phyloP scores from a whole-genome alignment of 768 basidiomycete genomes.

The Lepiota brunneoincarnata region DNA sequence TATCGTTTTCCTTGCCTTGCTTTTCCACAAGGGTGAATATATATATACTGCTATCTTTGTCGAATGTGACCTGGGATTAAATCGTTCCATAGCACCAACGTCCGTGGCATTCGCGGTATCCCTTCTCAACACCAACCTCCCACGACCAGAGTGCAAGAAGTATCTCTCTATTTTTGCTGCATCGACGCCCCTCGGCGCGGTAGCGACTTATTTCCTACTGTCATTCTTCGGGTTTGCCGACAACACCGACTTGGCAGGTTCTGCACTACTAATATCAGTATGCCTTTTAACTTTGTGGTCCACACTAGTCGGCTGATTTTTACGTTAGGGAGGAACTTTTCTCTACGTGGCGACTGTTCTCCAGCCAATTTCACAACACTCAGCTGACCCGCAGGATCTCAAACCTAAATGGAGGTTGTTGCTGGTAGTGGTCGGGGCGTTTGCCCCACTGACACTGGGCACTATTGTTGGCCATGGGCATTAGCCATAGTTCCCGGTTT shows the following conservation, averaged over 20 bases:
- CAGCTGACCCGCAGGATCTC: conserved; percentile 38
- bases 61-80: neutral
- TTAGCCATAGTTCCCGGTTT: too few species aligned
- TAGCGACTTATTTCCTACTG: conserved; percentile 72
- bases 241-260: conserved; percentile 60
- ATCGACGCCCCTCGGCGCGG: conserved; percentile 81
- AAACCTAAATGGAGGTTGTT: conserved; percentile 42
- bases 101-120: conserved; percentile 86
- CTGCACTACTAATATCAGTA: conserved; percentile 83
- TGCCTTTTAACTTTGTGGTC: conserved; percentile 22
- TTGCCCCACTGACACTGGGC: conserved; percentile 63
- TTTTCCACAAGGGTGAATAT: conserved; percentile 82
- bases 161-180: conserved; percentile 77
- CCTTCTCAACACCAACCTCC: conserved; percentile 73
- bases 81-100: conserved; percentile 66
- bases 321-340: conserved; percentile 81
- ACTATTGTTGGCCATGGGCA: conserved; percentile 63
- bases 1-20: conserved; percentile 87
- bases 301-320: conserved; percentile 5
- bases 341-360: conserved; percentile 91
- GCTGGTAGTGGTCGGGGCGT: conserved; percentile 66
- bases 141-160: conserved; percentile 65
- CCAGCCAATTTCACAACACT: conserved; percentile 65
- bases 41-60: neutral
- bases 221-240: conserved; percentile 46